A percentile compares a stretch with the other conserved stretches of the same genome.
phyloP scores from a whole-genome alignment of 106 monocot genomes.

The Xerophyta viscosa region DNA sequence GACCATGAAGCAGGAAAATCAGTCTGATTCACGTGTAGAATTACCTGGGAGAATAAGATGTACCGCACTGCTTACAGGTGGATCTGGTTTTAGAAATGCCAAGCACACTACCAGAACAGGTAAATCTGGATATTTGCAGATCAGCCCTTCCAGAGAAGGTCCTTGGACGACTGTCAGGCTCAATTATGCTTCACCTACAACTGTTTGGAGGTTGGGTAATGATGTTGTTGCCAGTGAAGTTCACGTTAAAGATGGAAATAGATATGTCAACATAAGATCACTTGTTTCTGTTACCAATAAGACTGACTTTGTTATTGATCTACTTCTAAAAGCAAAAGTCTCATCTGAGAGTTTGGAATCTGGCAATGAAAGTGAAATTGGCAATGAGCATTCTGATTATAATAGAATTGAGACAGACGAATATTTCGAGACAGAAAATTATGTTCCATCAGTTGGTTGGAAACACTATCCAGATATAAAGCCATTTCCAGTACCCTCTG shows the following conservation, averaged over 20 bases:
- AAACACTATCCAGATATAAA: slow-evolving; percentile 14
- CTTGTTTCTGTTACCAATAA: slow-evolving; percentile 83
- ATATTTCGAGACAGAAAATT: slow-evolving; percentile 66
- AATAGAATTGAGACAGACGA: slow-evolving; percentile 48
- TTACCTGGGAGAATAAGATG: slow-evolving; percentile 60
- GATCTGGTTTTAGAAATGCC: slow-evolving; percentile 29
- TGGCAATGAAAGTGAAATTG: slow-evolving; percentile 7
- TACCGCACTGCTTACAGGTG: slow-evolving; percentile 44
- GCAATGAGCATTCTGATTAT: slow-evolving; percentile 14
- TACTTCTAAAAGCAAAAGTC: slow-evolving; percentile 46
- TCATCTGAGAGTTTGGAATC: slow-evolving; percentile 8
- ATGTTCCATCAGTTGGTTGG: slow-evolving; percentile 59
- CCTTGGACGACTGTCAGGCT: slow-evolving; percentile 95
- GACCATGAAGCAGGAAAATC: slow-evolving; percentile 26
- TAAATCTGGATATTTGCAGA: slow-evolving; percentile 68
- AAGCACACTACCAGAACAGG: slow-evolving; percentile 16
- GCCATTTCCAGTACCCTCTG: slow-evolving; percentile 13
- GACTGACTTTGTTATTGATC: slow-evolving; percentile 57
- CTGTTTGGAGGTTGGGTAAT: slow-evolving; percentile 94
- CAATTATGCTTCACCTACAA: slow-evolving; percentile 79
- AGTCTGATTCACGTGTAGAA: slow-evolving; percentile 15
- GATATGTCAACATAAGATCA: slow-evolving; percentile 80
- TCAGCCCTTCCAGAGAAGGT: slow-evolving; percentile 79
- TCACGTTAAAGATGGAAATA: slow-evolving; percentile 66
- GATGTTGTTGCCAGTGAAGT: slow-evolving; percentile 95